phyloP scores from a whole-genome alignment of 2,329 filamentous ascomycete genomes.

The Ustilaginoidea virens region DNA sequence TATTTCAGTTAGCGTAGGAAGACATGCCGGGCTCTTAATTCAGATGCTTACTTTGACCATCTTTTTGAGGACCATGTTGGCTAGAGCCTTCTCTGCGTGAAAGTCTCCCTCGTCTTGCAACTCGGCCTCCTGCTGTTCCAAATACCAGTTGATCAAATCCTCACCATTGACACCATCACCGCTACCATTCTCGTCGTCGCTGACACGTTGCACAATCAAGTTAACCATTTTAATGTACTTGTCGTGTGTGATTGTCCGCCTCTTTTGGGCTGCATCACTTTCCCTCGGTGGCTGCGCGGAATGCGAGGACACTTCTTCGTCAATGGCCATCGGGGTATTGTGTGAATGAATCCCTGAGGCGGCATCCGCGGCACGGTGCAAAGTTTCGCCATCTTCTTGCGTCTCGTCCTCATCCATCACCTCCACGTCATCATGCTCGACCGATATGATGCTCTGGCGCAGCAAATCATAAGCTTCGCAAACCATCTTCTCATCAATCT shows the following conservation, averaged over 20 bases:
- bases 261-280: conserved; percentile 28
- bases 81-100: conserved; percentile 56
- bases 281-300: conserved; percentile 9
- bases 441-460: conserved; percentile 87
- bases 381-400: conserved; percentile 28
- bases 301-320: conserved; percentile 20
- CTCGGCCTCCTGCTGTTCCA: conserved; percentile 79
- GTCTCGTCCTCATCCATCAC: conserved; percentile 60
- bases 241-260: conserved; percentile 87
- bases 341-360: conserved; percentile 29
- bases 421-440: conserved; percentile 95
- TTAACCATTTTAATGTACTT: conserved; percentile 90
- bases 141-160: conserved; percentile 72
- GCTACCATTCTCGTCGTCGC: conserved; percentile 59
- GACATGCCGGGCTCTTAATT: no score
- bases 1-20: conserved; percentile 16
- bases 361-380: conserved; percentile 23
- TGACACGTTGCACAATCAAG: conserved; percentile 65
- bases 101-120: conserved; percentile 70
- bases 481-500: conserved; percentile 74
- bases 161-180: conserved; percentile 80
- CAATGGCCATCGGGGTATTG: conserved; percentile 26
- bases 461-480: conserved; percentile 84
- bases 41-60: conserved; percentile 71
- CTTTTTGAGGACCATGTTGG: conserved; percentile 76